A percentile compares a stretch with the other conserved stretches of the same genome.
Evolutionary conservation across 2,329 filamentous ascomycete species (phyloP).

Genomic region (Colletotrichum trifolii): DNA sequence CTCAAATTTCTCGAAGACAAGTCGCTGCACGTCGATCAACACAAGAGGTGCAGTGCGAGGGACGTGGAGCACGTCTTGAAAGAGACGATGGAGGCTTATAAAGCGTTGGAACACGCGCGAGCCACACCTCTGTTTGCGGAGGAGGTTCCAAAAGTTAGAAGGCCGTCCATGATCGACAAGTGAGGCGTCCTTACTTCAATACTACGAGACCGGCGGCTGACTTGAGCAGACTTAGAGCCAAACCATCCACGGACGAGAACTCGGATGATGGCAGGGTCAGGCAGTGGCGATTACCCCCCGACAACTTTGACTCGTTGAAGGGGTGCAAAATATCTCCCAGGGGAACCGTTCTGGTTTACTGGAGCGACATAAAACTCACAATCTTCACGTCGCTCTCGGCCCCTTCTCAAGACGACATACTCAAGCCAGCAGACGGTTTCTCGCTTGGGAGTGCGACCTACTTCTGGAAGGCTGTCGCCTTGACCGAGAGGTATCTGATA

Average conservation of each 20-base stretch:
- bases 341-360: background rate
- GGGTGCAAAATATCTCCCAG: constrained; percentile 4
- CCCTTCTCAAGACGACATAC: background rate
- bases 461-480: constrained; percentile 10
- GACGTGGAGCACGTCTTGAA: background rate
- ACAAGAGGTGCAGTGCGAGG: constrained; percentile 8
- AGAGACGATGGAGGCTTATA: background rate
- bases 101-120: background rate
- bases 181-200: background rate
- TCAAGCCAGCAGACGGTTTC: background rate
- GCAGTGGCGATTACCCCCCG: background rate
- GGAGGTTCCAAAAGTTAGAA: background rate
- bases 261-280: background rate
- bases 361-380: background rate
- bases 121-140: background rate
- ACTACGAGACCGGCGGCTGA: no score
- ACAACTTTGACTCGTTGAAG: background rate
- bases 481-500: constrained; percentile 11
- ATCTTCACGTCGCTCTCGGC: background rate
- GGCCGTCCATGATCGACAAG: background rate
- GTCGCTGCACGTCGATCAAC: background rate
- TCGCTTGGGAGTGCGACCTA: background rate
- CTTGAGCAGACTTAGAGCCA: no score
- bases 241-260: no score
- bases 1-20: constrained; percentile 8